Conservation (phyloP, 768 basidiomycete species). For the Mycena latifolia region DNA sequence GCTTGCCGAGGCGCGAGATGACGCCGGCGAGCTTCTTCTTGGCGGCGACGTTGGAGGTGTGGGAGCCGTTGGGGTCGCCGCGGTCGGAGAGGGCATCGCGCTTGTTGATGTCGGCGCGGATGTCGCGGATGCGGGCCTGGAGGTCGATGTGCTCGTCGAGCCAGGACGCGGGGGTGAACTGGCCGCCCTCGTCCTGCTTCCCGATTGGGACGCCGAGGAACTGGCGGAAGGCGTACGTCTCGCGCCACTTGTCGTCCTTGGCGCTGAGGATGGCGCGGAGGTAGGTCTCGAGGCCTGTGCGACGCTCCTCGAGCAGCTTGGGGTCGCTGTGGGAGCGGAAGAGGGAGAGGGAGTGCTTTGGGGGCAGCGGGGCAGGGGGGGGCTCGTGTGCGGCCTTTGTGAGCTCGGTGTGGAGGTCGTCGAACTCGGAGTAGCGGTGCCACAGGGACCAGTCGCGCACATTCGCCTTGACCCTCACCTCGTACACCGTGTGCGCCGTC, state of each 20-base stretch:
- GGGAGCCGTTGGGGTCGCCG: conserved; percentile 79
- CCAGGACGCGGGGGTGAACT: conserved; percentile 87
- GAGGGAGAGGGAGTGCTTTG: conserved; percentile 84
- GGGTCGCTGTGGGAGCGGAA: conserved; percentile 69
- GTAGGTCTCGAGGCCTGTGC: conserved; percentile 83
- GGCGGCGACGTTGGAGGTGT: conserved; percentile 85
- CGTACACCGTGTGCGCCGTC: conserved; percentile 86
- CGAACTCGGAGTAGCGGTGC: conserved; percentile 96
- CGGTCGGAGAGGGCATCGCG: conserved; percentile 86
- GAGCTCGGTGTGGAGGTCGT: conserved; percentile 86
- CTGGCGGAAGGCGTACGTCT: conserved; percentile 81
- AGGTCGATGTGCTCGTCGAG: conserved; percentile 89
- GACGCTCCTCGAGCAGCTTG: conserved; percentile 81
- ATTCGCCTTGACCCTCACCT: conserved; percentile 87
- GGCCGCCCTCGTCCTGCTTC: conserved; percentile 56
- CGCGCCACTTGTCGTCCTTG: conserved; percentile 88
- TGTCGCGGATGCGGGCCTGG: conserved; percentile 80
- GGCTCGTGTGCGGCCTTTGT: conserved; percentile 78
- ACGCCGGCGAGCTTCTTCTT: conserved; percentile 87
- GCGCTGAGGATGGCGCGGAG: conserved; percentile 87
- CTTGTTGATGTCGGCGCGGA: conserved; percentile 89
- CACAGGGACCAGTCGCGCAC: conserved; percentile 95
- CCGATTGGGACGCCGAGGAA: conserved; percentile 89
- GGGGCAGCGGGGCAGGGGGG: conserved; percentile 85
- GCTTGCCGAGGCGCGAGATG: conserved; percentile 76